Evolutionary conservation across 2,329 filamentous ascomycete species (phyloP).

Genomic region (Simplicillium aogashimaense): DNA sequence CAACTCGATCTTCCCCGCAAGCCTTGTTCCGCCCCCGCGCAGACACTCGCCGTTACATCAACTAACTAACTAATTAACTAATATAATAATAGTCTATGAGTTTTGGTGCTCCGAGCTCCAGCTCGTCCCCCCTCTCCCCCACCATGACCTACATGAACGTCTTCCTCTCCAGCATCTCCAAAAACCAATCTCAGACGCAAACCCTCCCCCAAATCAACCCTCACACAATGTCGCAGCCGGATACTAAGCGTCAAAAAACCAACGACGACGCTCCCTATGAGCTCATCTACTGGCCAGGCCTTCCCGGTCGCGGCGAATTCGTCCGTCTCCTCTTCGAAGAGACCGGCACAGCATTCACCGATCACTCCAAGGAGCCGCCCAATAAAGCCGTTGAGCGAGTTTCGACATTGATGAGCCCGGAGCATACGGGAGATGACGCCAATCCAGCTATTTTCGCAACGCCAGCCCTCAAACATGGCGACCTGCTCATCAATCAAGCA

Average conservation of each 20-base stretch:
- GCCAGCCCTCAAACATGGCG: constrained; percentile 54
- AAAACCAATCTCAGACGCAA: too few species aligned
- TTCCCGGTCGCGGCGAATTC: constrained; percentile 68
- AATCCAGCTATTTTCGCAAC: constrained; percentile 60
- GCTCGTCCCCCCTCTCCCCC: too few species aligned
- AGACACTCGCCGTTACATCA: too few species aligned
- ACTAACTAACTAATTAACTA: too few species aligned
- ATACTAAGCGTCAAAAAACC: constrained; percentile 18
- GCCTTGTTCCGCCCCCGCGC: too few species aligned
- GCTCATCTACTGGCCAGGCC: constrained; percentile 60
- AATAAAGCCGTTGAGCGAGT: constrained; percentile 43
- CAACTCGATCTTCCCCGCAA: too few species aligned
- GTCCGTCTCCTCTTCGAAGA: constrained; percentile 66
- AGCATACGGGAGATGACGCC: constrained; percentile 34
- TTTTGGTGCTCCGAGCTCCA: too few species aligned
- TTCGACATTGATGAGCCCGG: constrained; percentile 31
- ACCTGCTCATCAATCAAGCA: constrained; percentile 57
- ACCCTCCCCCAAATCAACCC: neutral
- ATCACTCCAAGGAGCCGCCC: constrained; percentile 26
- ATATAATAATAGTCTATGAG: too few species aligned
- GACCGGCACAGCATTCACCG: constrained; percentile 52
- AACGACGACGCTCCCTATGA: constrained; percentile 43
- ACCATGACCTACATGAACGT: too few species aligned
- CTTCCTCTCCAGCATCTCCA: too few species aligned
- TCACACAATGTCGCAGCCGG: constrained; percentile 11